These are phyloP conservation scores for Phyllosticta citribraziliensis DNA, from an alignment of 2,329 filamentous ascomycete genomes.

Conservation along the genomic window DNA sequence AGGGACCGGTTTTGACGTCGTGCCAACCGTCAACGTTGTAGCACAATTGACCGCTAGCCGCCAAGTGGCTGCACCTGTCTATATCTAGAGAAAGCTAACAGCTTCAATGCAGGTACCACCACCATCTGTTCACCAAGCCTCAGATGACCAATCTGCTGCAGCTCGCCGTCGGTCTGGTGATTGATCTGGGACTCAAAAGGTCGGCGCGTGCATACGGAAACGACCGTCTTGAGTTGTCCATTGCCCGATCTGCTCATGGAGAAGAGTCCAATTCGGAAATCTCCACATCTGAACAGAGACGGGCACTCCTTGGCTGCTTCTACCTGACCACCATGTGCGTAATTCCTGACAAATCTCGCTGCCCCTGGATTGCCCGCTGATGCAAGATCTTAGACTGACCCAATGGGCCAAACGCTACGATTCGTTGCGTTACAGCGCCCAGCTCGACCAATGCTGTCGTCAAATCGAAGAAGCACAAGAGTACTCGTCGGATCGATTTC, in stretches of 20 bases:
- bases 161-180: slow-evolving; percentile 29
- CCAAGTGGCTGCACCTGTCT: neutral
- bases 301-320: slow-evolving; percentile 33
- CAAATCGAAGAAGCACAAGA: slow-evolving; percentile 6
- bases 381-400: neutral
- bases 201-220: slow-evolving; percentile 15
- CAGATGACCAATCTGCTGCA: slow-evolving; percentile 32
- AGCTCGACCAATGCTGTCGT: slow-evolving; percentile 7
- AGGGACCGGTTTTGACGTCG: neutral
- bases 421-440: slow-evolving; percentile 9
- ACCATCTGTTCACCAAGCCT: slow-evolving; percentile 29
- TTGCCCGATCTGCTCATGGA: slow-evolving; percentile 10
- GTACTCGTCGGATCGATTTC: slow-evolving; percentile 8
- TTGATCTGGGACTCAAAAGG: slow-evolving; percentile 31
- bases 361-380: neutral
- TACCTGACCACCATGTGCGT: slow-evolving; percentile 29
- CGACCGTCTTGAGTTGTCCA: neutral
- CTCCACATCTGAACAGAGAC: slow-evolving; percentile 28
- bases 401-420: slow-evolving; percentile 7
- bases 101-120: slow-evolving; percentile 27
- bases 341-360: neutral
- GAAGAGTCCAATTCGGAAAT: slow-evolving; percentile 21
- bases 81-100: neutral
- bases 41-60: neutral
- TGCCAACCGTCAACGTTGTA: neutral